Evolutionary conservation across 306 rosid species (phyloP), one percentile per base, ranked within the genome.

Genomic region (Cicer bijugum): DNA sequence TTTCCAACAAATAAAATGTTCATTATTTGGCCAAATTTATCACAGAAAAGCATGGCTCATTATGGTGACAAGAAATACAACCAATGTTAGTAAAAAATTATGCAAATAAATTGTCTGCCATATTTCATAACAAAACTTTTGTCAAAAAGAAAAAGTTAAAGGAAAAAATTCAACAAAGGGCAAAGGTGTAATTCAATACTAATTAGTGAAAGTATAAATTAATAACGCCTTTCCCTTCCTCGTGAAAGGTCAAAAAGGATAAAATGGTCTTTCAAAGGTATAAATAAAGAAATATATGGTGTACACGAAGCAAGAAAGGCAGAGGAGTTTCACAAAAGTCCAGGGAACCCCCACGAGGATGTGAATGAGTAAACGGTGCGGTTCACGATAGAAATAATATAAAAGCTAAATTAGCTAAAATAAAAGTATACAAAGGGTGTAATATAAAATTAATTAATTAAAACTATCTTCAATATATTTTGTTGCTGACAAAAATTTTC

Each of bases 331-430:
- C 68, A 72, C 83, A 58, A 77, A 79, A 81, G 78, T 81, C 42
- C 67, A 69, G 72, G 72, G 51, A 37, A 79, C 84, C 87, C 86
- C 83, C 88, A 82, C 86, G 88, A 62, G 85, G 84, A 78, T 81
- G 19, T 37, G 46, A 74, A 56, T 74, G 80, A 80, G 42, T 57
- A 66, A 61, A 69, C 56, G 60, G 78, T 73, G 63, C 72, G 65
- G 71, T 53, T 75, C 62, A 85, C 78, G 55, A 58, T 72, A 40
- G 42, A 67, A 23, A 10, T 20, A 67, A 45, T n/a, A 15, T 52
- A 20, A 51, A 78, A 69, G 37, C 12, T 14, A 15, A 11, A 16
- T 28, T 8, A 23, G 1, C 38, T 23, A 40, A 33, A 20, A 12
- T 12, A 7, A 9, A 4, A 37, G 2, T 7, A 2, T 12, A 60